Conservation (phyloP, 2,329 filamentous ascomycete species). For the Trichoderma brevicompactum region DNA sequence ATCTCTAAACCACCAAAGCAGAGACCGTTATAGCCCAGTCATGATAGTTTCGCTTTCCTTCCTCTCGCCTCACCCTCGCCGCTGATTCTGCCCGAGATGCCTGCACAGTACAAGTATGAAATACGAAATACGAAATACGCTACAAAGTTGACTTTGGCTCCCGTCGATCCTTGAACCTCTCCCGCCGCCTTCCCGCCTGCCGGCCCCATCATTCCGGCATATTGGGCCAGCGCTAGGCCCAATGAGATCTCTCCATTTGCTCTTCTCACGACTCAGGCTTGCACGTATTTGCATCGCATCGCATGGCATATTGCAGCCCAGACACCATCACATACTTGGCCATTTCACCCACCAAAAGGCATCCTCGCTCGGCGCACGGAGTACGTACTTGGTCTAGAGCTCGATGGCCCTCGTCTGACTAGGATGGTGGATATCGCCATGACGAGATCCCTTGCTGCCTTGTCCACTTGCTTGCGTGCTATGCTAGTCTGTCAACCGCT, state of each 20-base stretch:
- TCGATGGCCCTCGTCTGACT: neutral
- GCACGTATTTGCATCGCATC: neutral
- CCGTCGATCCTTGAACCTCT: slow-evolving; percentile 20
- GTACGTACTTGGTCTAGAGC: neutral
- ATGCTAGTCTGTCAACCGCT: neutral
- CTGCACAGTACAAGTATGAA: neutral
- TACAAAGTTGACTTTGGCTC: slow-evolving; percentile 1
- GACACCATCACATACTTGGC: neutral
- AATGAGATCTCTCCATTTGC: neutral
- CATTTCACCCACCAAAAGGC: neutral
- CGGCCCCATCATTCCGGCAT: slow-evolving; percentile 24
- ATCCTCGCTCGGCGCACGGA: neutral
- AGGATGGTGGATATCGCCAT: neutral
- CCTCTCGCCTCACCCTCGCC: neutral
- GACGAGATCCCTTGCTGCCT: neutral
- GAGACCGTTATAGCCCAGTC: no score
- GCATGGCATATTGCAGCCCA: neutral
- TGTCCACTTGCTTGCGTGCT: neutral
- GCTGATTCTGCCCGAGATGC: neutral
- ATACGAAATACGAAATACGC: neutral
- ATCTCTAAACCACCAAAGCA: no score
- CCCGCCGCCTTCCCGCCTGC: slow-evolving; percentile 15
- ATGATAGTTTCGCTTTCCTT: neutral
- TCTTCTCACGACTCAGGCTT: slow-evolving; percentile 3
- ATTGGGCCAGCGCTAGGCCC: slow-evolving; percentile 21